Evolutionary conservation across 352 stramenopile genomes (phyloP).

Genomic region (Phytophthora idaei): DNA sequence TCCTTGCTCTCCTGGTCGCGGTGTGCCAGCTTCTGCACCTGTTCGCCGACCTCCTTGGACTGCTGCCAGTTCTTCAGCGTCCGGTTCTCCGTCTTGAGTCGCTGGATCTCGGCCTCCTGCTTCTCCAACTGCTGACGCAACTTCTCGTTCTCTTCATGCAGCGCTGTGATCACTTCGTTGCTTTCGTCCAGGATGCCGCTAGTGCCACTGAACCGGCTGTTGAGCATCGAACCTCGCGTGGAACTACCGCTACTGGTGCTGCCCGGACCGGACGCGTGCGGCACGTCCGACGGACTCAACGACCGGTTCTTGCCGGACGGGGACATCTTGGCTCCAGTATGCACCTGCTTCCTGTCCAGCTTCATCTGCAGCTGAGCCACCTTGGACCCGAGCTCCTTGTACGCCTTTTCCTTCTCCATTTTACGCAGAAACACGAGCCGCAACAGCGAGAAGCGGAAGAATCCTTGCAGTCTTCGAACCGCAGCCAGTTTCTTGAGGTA

Average conservation of each 20-base stretch:
- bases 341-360: slow-evolving; percentile 64
- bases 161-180: slow-evolving; percentile 86
- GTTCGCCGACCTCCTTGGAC: slow-evolving; percentile 87
- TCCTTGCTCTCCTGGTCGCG: slow-evolving; percentile 88
- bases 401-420: slow-evolving; percentile 85
- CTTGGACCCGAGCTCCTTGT: slow-evolving; percentile 75
- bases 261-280: slow-evolving; percentile 16
- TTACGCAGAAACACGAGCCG: slow-evolving; percentile 77
- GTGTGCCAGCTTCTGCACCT: slow-evolving; percentile 86
- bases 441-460: slow-evolving; percentile 79
- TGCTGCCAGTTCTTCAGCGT: slow-evolving; percentile 87
- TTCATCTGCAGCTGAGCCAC: slow-evolving; percentile 74
- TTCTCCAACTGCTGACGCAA: slow-evolving; percentile 75
- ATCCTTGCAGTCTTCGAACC: slow-evolving; percentile 67
- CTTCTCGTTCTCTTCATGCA: slow-evolving; percentile 85
- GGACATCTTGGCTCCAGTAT: slow-evolving; percentile 45
- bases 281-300: slow-evolving; percentile 31
- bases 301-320: slow-evolving; percentile 45
- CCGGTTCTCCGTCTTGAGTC: slow-evolving; percentile 79
- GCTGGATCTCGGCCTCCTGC: slow-evolving; percentile 77
- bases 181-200: slow-evolving; percentile 86
- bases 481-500: slow-evolving; percentile 63
- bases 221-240: slow-evolving; percentile 57
- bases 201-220: slow-evolving; percentile 61
- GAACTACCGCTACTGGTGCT: slow-evolving; percentile 38